Conservation (phyloP, 2,329 filamentous ascomycete genomes). For the Pyrenophora tritici-repentis region DNA sequence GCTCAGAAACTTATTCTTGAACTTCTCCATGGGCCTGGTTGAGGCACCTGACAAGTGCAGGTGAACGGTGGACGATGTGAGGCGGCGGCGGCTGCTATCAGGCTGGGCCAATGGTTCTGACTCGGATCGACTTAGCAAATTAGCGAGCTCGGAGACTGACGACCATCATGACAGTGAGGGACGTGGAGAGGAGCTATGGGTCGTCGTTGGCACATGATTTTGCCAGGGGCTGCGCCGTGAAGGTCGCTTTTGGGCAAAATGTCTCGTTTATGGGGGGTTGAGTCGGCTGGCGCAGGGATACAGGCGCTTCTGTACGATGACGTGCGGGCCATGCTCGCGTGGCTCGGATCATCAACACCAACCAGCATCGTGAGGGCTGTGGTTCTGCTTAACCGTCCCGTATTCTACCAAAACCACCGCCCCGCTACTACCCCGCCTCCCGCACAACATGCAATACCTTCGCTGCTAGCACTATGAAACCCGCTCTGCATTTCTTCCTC, state of each 20-base stretch:
- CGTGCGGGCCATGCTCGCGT: constrained; percentile 24
- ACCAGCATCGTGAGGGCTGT: constrained; percentile 4
- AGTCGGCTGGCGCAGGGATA: constrained; percentile 19
- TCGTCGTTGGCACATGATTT: constrained; percentile 2
- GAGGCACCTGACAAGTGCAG: constrained; percentile 32
- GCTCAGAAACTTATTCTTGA: constrained; percentile 39
- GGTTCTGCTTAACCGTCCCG: not conserved
- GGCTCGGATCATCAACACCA: constrained; percentile 11
- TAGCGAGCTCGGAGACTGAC: constrained; percentile 8
- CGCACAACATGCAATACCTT: constrained; percentile 11
- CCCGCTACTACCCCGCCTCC: not conserved
- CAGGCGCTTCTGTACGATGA: constrained; percentile 29
- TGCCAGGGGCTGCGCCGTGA: not conserved
- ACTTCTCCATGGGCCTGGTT: constrained; percentile 39
- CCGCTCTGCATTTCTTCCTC: constrained; percentile 8
- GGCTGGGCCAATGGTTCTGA: constrained; percentile 14
- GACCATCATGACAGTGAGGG: constrained; percentile 14
- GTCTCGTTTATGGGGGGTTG: constrained; percentile 19
- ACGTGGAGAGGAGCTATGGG: not conserved
- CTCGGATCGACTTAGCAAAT: constrained; percentile 3
- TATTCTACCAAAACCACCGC: not conserved
- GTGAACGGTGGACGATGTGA: constrained; percentile 16
- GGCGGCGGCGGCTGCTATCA: constrained; percentile 12
- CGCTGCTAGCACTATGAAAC: constrained; percentile 33
- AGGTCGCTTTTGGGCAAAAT: constrained; percentile 10